Evolutionary conservation across 805 yeast species (phyloP), one percentile per base, ranked within the genome.

Genomic region (Alloascoidea africana): DNA sequence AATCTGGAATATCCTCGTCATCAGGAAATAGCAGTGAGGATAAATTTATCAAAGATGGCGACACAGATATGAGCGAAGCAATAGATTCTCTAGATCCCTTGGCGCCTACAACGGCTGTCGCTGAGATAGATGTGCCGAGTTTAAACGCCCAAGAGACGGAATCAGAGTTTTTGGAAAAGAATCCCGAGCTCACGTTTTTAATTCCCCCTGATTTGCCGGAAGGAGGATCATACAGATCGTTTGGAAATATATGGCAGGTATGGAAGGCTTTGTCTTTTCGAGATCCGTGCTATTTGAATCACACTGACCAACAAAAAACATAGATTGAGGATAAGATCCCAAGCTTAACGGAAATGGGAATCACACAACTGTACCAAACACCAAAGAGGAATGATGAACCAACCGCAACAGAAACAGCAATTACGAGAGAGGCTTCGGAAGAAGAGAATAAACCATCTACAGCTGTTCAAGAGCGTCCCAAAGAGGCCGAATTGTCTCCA

Each of bases 171-270:
- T n/a, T n/a, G n/a, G n/a, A n/a, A n/a, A n/a, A n/a, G n/a, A n/a
- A n/a, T n/a, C n/a, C 66, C 13, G 70, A 71, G 33, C 53, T 80
- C 30, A 64, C 68, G 47, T 76, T 73, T 44, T 56, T 79, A 15
- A 54, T 69, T 11, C 89, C 89, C 0, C 93, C 93, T 1, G 46
- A 51, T 13, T 65, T 65, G 36, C 91, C 91, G 1, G 50, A 55
- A n/a, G 68, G 71, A 3, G 66, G 68, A 5, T 71, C 73, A 18
- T 89, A 89, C 53, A 60, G 94, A 35, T 82, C 89, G 1, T 91
- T 86, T 57, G 98, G 98, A 4, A 81, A 79, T 45, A 60, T 84
- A 14, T 89, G 98, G 98, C 78, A 81, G 44, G 59, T 63, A 34
- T n/a, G n/a, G n/a, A n/a, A n/a, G n/a, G n/a, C n/a, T n/a, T n/a